Evolutionary conservation across 371 early-diverging fungal genomes (phyloP).

Genomic region (Saksenaea vasiformis): DNA sequence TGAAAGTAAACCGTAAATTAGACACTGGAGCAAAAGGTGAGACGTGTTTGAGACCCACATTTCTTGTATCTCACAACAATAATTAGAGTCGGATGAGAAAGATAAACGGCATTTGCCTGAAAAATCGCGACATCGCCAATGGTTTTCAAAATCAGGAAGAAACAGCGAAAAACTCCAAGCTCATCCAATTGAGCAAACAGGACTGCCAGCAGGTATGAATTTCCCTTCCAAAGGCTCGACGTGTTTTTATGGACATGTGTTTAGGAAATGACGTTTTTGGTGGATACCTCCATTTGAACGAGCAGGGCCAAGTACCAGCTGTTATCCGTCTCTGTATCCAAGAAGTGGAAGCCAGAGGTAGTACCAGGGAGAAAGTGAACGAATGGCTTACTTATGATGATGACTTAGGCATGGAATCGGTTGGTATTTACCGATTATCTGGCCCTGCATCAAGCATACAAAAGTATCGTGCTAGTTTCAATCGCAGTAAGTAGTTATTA

Average conservation of each 20-base stretch:
- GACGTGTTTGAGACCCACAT: not conserved
- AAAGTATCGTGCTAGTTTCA: constrained; percentile 62
- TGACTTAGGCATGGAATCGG: constrained; percentile 47
- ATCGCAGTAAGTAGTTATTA: constrained; percentile 43
- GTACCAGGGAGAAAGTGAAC: constrained; percentile 10
- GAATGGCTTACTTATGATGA: not conserved
- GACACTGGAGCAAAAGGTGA: constrained; percentile 9
- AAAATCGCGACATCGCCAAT: constrained; percentile 23
- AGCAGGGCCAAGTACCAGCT: constrained; percentile 54
- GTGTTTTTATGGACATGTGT: not conserved
- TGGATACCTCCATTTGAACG: constrained; percentile 53
- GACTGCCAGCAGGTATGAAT: constrained; percentile 5
- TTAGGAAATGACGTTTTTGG: constrained; percentile 63
- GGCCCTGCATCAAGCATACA: constrained; percentile 77
- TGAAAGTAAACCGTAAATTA: constrained; percentile 33
- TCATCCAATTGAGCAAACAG: constrained; percentile 14
- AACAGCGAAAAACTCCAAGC: constrained; percentile 16
- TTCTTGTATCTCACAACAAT: not conserved
- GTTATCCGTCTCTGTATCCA: constrained; percentile 67
- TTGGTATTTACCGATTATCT: constrained; percentile 84
- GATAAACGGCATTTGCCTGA: constrained; percentile 16
- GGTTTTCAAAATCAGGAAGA: constrained; percentile 30
- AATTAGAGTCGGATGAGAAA: constrained; percentile 15
- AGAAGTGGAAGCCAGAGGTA: constrained; percentile 69
- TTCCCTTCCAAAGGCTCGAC: not conserved